Conservation (phyloP, 345 rosid species). For the Angophora floribunda region DNA sequence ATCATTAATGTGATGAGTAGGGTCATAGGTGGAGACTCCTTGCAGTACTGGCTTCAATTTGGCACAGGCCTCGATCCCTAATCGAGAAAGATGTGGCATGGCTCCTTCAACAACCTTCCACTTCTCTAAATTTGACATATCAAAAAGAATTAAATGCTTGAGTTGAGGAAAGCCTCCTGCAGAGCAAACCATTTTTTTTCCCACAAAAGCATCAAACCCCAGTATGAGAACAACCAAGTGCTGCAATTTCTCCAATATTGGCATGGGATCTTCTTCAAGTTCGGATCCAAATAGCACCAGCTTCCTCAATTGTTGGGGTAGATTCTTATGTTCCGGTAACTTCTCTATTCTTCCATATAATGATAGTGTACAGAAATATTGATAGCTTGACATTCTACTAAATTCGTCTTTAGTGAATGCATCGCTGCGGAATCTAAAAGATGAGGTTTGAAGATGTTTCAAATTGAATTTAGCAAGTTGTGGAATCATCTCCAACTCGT, state of each 20-base stretch:
- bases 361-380: background rate
- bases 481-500: background rate
- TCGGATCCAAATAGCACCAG: conserved; percentile 18
- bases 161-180: conserved; percentile 15
- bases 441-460: background rate
- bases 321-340: conserved; percentile 11
- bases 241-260: conserved; percentile 26
- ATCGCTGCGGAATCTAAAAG: background rate
- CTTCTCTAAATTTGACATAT: conserved; percentile 9
- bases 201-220: conserved; percentile 1
- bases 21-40: no score
- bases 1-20: no score
- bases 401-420: background rate
- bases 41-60: no score
- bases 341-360: conserved; percentile 4
- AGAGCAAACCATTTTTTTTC: conserved; percentile 20
- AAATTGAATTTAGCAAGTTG: background rate
- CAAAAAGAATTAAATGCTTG: background rate
- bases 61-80: no score
- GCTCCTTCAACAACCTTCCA: conserved; percentile 29
- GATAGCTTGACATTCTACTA: background rate
- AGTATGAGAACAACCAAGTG: background rate
- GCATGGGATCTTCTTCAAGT: conserved; percentile 32
- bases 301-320: conserved; percentile 22
- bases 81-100: conserved; percentile 2